Evolutionary conservation across 2,329 filamentous ascomycete genomes (phyloP).

Genomic region (Aspergillus sp.): DNA sequence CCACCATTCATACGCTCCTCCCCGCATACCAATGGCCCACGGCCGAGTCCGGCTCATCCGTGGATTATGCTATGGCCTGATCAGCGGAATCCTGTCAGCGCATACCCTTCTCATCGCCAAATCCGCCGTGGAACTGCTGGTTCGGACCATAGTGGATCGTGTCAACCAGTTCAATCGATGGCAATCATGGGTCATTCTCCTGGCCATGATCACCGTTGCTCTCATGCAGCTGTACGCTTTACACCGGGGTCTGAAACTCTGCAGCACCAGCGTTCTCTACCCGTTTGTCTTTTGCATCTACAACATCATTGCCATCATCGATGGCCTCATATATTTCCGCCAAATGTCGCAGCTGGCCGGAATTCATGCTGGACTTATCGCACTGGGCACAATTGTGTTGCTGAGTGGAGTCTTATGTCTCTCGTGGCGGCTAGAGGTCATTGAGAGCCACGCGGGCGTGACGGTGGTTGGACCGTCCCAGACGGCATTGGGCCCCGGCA

Average conservation of each 20-base stretch:
- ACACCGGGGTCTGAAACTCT: slow-evolving; percentile 87
- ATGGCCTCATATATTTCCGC: slow-evolving; percentile 94
- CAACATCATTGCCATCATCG: slow-evolving; percentile 97
- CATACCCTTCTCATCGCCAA: slow-evolving; percentile 93
- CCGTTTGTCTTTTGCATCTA: slow-evolving; percentile 98
- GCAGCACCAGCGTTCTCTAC: slow-evolving; percentile 93
- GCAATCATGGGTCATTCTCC: slow-evolving; percentile 88
- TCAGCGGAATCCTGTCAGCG: slow-evolving; percentile 90
- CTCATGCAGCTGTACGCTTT: slow-evolving; percentile 93
- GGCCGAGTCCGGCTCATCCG: slow-evolving; percentile 70
- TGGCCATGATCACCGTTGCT: slow-evolving; percentile 76
- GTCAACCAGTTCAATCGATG: slow-evolving; percentile 93
- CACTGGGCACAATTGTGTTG: slow-evolving; percentile 80
- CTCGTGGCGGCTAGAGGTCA: slow-evolving; percentile 85
- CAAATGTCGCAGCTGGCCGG: slow-evolving; percentile 77
- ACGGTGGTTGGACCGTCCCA: slow-evolving; percentile 51
- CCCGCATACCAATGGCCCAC: slow-evolving; percentile 41
- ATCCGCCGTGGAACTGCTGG: slow-evolving; percentile 90
- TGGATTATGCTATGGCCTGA: slow-evolving; percentile 82
- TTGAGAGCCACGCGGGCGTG: slow-evolving; percentile 34
- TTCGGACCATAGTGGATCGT: slow-evolving; percentile 78
- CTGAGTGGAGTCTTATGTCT: slow-evolving; percentile 84
- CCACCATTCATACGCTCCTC: slow-evolving; percentile 46
- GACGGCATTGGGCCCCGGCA: slow-evolving; percentile 74
- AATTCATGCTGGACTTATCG: slow-evolving; percentile 68